These are phyloP conservation scores for Rosa chinensis DNA, from an alignment of 306 rosid species.

Conservation along the genomic window DNA sequence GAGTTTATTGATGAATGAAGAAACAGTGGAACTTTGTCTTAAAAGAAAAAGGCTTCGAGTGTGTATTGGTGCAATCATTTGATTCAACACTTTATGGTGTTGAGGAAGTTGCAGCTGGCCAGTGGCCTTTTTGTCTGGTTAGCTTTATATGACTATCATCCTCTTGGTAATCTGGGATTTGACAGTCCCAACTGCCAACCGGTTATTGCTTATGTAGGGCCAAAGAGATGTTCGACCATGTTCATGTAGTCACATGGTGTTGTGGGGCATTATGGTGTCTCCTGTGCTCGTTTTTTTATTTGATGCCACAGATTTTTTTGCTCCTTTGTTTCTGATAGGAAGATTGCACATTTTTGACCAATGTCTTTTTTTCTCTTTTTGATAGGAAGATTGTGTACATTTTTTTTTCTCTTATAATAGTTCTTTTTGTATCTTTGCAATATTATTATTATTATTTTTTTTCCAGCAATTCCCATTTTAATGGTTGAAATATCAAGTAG, in stretches of 20 bases:
- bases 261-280: too few species aligned
- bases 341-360: too few species aligned
- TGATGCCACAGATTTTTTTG: too few species aligned
- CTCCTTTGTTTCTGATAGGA: too few species aligned
- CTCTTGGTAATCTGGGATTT: not conserved
- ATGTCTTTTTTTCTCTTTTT: too few species aligned
- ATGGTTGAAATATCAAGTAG: too few species aligned
- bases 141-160: not conserved
- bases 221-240: not conserved
- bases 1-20: not conserved
- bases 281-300: too few species aligned
- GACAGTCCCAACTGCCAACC: not conserved
- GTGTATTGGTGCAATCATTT: not conserved
- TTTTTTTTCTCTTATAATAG: not conserved
- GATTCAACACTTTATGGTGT: not conserved
- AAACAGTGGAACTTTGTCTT: not conserved
- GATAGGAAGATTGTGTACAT: not conserved
- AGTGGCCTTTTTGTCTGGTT: not conserved
- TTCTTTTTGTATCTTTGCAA: not conserved
- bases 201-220: not conserved
- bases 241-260: not conserved
- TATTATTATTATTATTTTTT: too few species aligned
- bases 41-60: not conserved
- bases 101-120: not conserved
- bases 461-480: not conserved